A percentile compares a stretch with the other conserved stretches of the same genome.
Evolutionary conservation across 257 asterid species (phyloP).

Genomic region (Lycium ferocissimum): DNA sequence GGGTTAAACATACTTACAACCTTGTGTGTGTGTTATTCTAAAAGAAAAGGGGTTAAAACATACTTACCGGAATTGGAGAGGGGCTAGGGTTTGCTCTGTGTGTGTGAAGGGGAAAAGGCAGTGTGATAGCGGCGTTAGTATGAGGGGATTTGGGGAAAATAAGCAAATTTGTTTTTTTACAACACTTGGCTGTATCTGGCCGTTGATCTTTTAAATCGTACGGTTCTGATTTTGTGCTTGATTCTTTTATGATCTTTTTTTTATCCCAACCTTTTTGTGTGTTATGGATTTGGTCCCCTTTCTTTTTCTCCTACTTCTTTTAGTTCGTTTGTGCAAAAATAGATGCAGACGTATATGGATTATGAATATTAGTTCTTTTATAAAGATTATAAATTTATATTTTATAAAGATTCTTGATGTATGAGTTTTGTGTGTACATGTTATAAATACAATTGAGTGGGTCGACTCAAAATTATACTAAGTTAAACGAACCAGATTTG

Average conservation of each 20-base stretch:
- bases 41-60: neutral
- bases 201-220: constrained; percentile 1
- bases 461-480: too few relatives aligned
- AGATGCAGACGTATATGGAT: neutral
- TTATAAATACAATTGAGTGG: too few relatives aligned
- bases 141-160: neutral
- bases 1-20: neutral
- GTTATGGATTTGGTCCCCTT: constrained; percentile 8
- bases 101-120: neutral
- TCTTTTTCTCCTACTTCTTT: neutral
- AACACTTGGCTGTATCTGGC: neutral
- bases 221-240: constrained; percentile 10
- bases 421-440: too few relatives aligned
- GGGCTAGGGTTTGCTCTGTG: constrained; percentile 16
- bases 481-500: too few relatives aligned
- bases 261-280: neutral
- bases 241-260: neutral
- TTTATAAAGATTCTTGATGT: too few relatives aligned
- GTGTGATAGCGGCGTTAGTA: neutral
- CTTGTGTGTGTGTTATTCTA: too few relatives aligned
- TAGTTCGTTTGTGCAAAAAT: too few relatives aligned
- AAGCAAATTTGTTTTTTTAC: neutral
- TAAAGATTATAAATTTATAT: too few relatives aligned
- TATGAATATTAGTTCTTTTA: too few relatives aligned
- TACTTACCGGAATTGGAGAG: constrained; percentile 27